Percentiles rank a stretch among this genome's conserved stretches.
phyloP scores from a whole-genome alignment of 768 basidiomycete genomes.

The Baorangia bicolor region DNA sequence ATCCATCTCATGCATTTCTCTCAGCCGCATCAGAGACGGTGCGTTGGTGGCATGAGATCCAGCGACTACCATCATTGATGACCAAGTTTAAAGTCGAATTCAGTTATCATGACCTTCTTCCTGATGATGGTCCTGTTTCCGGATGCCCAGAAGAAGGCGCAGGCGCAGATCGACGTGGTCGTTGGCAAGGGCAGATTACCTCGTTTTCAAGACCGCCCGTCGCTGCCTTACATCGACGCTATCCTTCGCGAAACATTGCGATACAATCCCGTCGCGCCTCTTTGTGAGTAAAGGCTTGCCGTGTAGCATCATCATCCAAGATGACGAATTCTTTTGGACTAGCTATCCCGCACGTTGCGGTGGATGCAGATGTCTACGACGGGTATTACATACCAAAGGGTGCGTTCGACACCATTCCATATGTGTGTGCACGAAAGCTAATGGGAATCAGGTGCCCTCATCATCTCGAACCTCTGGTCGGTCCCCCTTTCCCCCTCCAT shows the following conservation, averaged over 20 bases:
- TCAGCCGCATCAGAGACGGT: conserved; percentile 17
- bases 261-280: conserved; percentile 4
- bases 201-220: conserved; percentile 8
- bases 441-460: conserved; percentile 1
- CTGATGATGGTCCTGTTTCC: conserved; percentile 10
- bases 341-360: conserved; percentile 31
- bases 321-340: not conserved
- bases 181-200: conserved; percentile 6
- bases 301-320: not conserved
- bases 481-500: not conserved
- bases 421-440: not conserved
- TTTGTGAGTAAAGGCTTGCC: conserved; percentile 3
- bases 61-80: not conserved
- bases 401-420: not conserved
- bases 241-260: conserved; percentile 13
- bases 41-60: not conserved
- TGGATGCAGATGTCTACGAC: conserved; percentile 40
- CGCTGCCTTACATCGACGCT: conserved; percentile 13
- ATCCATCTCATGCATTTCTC: not conserved
- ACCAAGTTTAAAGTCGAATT: conserved; percentile 14
- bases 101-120: conserved; percentile 15
- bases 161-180: conserved; percentile 11
- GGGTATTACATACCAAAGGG: conserved; percentile 50
- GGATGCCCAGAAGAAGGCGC: conserved; percentile 11
- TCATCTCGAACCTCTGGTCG: conserved; percentile 14